A percentile compares a stretch with the other conserved stretches of the same genome.
These are phyloP conservation scores for Talaromyces piceae DNA, from an alignment of 2,329 filamentous ascomycete genomes.

Conservation along the genomic window DNA sequence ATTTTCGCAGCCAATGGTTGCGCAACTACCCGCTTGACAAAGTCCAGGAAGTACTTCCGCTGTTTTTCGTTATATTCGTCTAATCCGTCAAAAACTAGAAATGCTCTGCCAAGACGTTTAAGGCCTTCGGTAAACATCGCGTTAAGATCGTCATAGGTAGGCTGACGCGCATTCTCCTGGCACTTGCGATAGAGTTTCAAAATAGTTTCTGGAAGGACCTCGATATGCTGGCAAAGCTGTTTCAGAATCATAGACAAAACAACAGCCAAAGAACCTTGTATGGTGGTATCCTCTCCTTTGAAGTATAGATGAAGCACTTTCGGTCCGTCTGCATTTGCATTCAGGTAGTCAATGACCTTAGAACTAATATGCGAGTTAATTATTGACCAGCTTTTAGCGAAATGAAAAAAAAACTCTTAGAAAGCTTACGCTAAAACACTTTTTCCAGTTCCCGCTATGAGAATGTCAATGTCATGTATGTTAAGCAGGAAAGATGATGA, in stretches of 20 bases:
- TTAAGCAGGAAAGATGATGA: neutral
- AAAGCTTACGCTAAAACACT: conserved; percentile 10
- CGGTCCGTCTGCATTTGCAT: neutral
- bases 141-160: neutral
- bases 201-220: neutral
- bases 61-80: conserved; percentile 8
- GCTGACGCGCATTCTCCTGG: neutral
- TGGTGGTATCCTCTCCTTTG: conserved; percentile 4
- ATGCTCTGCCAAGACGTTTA: neutral
- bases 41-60: too few species aligned
- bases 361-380: conserved; percentile 8
- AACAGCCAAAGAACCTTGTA: neutral
- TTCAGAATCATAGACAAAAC: conserved; percentile 10
- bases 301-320: conserved; percentile 5
- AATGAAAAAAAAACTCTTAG: neutral
- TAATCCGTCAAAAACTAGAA: conserved; percentile 4
- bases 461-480: too few species aligned
- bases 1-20: too few species aligned
- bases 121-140: conserved; percentile 4
- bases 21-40: too few species aligned
- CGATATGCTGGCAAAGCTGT: conserved; percentile 8
- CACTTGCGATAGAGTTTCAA: conserved; percentile 7
- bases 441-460: conserved; percentile 10
- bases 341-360: conserved; percentile 8
- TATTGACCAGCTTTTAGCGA: neutral